A percentile compares a stretch with the other conserved stretches of the same genome.
Conservation (phyloP, 2,329 filamentous ascomycete species). For the Beauveria varroae region DNA sequence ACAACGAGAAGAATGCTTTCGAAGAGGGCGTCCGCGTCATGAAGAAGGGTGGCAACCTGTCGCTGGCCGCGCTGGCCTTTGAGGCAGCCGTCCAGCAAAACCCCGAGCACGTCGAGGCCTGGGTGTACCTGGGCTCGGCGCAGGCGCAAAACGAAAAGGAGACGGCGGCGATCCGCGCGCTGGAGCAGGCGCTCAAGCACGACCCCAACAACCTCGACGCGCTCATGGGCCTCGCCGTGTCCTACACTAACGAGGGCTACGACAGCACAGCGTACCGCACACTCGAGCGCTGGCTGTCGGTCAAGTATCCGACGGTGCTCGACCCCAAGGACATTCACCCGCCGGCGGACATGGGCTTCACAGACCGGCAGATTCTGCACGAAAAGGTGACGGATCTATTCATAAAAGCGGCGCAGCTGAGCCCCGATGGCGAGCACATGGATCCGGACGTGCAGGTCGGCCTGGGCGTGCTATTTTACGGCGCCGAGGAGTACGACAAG, state of each 20-base stretch:
- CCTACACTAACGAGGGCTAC: slow-evolving; percentile 98
- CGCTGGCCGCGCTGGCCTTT: slow-evolving; percentile 86
- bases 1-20: slow-evolving; percentile 73
- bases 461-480: slow-evolving; percentile 93
- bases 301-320: slow-evolving; percentile 83
- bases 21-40: slow-evolving; percentile 91
- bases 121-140: slow-evolving; percentile 83
- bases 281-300: slow-evolving; percentile 91
- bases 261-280: slow-evolving; percentile 95
- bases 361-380: slow-evolving; percentile 82
- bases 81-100: slow-evolving; percentile 92
- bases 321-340: slow-evolving; percentile 64
- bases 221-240: slow-evolving; percentile 91
- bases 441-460: slow-evolving; percentile 98
- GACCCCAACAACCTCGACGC: slow-evolving; percentile 82
- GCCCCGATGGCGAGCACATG: slow-evolving; percentile 88
- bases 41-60: slow-evolving; percentile 87
- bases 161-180: slow-evolving; percentile 83
- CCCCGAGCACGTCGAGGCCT: slow-evolving; percentile 79
- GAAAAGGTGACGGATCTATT: slow-evolving; percentile 86
- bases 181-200: slow-evolving; percentile 83
- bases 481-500: slow-evolving; percentile 95
- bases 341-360: slow-evolving; percentile 83
- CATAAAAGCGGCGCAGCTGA: slow-evolving; percentile 85
- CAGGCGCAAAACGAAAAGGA: slow-evolving; percentile 99